Base-by-base conservation (phyloP, 495 filamentous ascomycete species). In the Xylaria telfairii region DNA sequence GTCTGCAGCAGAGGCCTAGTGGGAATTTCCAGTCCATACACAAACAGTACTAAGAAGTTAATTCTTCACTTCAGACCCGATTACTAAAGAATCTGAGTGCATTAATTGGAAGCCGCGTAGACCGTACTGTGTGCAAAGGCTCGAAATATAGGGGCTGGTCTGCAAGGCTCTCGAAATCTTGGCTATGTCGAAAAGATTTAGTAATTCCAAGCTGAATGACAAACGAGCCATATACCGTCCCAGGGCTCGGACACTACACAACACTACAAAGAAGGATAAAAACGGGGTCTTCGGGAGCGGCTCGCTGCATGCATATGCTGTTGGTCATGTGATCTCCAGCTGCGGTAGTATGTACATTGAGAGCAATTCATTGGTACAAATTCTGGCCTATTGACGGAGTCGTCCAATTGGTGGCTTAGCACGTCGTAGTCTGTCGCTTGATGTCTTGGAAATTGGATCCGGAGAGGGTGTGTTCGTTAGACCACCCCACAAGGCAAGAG, bases 221-320 rank as follows among this genome's bases (percentile, higher is more conserved):
- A 28, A 51, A 17, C 42, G 41, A 51, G 28, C 32, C 12, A 62
- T 9, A 51, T 28, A 26, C 32, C 17, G 42, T 68, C 42, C 54
- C 46, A 39, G 49, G 26, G 34, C 42, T 37, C 59, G 47, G 65
- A 13, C 68, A 63, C 67, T 61, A 61, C 26, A 8, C 42, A 32
- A 32, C 68, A 63, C 67, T 62, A 62, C 59, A 46, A 49, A 51
- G 47, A 65, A 59, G 69, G 63, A 59, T 69, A 72, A 76, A 78
- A 74, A 71, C 57, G 74, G 74, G 73, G 74, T 60, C 71, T 71
- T 76, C 76, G 74, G 76, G 76, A 78, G 76, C 76, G 76, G 76
- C 76, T 78, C 76, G 76, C 75, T 78, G 76, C 76, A 78, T 78
- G 73, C 76, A 78, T 73, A 74, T 72, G 51, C 62, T 53, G 32